Evolutionary conservation across 129 eudicot genomes (phyloP).

Genomic region (Heracleum sosnowskyi): DNA sequence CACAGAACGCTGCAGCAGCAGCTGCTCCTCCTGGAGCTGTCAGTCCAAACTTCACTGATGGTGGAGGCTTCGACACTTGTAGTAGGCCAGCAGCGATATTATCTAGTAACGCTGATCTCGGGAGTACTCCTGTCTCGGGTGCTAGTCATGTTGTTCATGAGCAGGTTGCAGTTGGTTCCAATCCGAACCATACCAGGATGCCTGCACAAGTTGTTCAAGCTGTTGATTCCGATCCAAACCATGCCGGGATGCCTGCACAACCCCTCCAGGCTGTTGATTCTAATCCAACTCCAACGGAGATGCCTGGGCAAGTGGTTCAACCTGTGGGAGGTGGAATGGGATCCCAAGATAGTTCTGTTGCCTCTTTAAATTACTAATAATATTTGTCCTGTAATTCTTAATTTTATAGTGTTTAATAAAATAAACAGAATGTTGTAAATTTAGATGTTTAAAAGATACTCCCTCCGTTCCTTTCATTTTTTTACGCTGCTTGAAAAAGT

Average conservation of each 20-base stretch:
- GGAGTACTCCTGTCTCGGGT: neutral
- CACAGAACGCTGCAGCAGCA: constrained; percentile 40
- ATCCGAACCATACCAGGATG: neutral
- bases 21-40: neutral
- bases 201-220: neutral
- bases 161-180: neutral
- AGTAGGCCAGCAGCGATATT: neutral
- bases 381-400: too few relatives aligned
- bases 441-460: too few relatives aligned
- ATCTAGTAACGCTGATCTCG: neutral
- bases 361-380: too few relatives aligned
- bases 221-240: neutral
- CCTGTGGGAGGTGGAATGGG: neutral
- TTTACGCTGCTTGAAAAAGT: too few relatives aligned
- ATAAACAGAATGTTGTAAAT: too few relatives aligned
- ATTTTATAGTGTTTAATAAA: too few relatives aligned
- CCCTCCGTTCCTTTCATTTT: too few relatives aligned
- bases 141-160: neutral
- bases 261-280: neutral
- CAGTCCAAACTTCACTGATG: constrained; percentile 23
- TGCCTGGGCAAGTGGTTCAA: neutral
- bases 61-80: neutral
- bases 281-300: neutral
- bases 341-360: too few relatives aligned
- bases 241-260: neutral